These are phyloP conservation scores for Beauveria scarabaeidicola DNA, from an alignment of 2,329 filamentous ascomycete genomes.

Conservation along the genomic window DNA sequence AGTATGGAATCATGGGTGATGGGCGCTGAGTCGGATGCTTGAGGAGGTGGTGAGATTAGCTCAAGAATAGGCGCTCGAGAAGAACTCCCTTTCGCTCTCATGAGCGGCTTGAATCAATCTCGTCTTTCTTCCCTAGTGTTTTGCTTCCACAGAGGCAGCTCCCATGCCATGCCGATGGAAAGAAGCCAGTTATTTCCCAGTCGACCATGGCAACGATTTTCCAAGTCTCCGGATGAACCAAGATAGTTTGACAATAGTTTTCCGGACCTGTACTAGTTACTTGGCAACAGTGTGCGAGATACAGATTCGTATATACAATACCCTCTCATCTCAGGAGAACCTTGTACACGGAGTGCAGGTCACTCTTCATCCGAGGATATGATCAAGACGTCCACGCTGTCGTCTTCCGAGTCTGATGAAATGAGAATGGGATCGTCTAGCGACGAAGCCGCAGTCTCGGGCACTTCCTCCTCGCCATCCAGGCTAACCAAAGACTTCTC, in stretches of 20 bases:
- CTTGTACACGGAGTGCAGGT: neutral
- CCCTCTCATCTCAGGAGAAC: too few relatives aligned
- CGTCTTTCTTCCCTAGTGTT: neutral
- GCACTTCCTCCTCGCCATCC: neutral
- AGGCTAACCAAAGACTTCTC: neutral
- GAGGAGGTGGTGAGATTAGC: too few relatives aligned
- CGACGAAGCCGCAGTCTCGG: neutral
- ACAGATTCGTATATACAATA: too few relatives aligned
- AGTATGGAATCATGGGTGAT: too few relatives aligned
- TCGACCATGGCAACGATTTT: neutral
- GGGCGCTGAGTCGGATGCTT: too few relatives aligned
- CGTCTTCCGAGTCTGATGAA: neutral
- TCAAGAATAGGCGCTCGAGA: too few relatives aligned
- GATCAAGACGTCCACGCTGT: neutral
- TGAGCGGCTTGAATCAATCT: neutral
- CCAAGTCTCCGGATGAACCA: neutral
- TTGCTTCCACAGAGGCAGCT: neutral
- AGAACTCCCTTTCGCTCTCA: neutral
- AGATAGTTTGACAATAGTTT: neutral
- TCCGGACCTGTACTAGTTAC: too few relatives aligned
- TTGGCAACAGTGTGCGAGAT: too few relatives aligned
- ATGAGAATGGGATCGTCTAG: neutral
- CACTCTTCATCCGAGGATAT: neutral
- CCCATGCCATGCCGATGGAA: neutral
- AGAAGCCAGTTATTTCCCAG: neutral